Evolutionary conservation across 2,329 filamentous ascomycete genomes (phyloP).

Genomic region (Sclerotinia minor): DNA sequence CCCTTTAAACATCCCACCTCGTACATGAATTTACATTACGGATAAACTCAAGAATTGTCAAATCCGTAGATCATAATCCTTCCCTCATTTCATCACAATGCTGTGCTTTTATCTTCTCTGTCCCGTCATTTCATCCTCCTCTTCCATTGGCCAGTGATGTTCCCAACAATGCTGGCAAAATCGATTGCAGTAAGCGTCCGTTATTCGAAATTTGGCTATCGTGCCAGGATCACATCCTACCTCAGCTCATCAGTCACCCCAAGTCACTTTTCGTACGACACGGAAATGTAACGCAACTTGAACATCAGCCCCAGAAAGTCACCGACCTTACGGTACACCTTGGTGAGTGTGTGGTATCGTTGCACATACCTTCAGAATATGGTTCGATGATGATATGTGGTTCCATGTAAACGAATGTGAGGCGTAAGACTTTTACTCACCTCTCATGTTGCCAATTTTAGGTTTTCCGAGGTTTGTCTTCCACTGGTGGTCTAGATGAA

Average conservation of each 20-base stretch:
- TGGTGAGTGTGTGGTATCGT: not conserved
- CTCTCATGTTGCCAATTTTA: slow-evolving; percentile 1
- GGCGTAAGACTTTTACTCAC: not conserved
- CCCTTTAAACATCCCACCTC: not conserved
- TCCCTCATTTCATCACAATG: not conserved
- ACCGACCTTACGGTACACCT: not conserved
- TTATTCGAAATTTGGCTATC: not conserved
- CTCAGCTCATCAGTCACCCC: slow-evolving; percentile 2
- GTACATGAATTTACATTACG: slow-evolving; percentile 4
- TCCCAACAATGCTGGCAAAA: slow-evolving; percentile 6
- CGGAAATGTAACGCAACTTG: slow-evolving; percentile 12
- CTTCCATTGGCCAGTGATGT: not conserved
- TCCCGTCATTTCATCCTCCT: not conserved
- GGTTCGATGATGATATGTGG: slow-evolving; percentile 3
- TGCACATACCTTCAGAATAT: not conserved
- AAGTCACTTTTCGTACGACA: not conserved
- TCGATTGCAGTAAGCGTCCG: slow-evolving; percentile 17
- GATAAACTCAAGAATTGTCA: not conserved
- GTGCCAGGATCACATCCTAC: slow-evolving; percentile 5
- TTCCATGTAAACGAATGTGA: not conserved
- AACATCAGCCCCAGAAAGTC: slow-evolving; percentile 4
- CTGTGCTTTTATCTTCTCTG: not conserved
- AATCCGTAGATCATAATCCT: not conserved
- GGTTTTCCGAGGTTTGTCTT: not conserved
- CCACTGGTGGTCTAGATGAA: not conserved